phyloP scores from a whole-genome alignment of 805 yeast genomes.

The Ogataea wickerhamii region DNA sequence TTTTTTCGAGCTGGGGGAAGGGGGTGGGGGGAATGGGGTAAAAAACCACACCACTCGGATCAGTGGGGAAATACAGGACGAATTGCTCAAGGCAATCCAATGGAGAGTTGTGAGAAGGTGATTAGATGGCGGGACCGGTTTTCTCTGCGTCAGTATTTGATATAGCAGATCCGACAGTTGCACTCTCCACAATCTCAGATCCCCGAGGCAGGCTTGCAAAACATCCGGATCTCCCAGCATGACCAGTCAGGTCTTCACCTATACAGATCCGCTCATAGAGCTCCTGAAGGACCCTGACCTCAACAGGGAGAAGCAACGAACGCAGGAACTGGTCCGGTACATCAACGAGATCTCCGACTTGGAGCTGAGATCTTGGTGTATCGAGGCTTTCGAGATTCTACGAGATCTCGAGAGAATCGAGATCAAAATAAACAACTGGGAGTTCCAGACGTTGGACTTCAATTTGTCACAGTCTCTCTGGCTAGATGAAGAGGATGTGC shows the following conservation, averaged over 20 bases:
- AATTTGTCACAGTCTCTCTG: constrained; percentile 34
- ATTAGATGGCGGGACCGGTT: too few relatives aligned
- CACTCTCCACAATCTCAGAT: too few relatives aligned
- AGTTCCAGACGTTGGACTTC: constrained; percentile 49
- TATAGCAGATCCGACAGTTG: too few relatives aligned
- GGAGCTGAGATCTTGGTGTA: constrained; percentile 46
- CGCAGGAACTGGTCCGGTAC: constrained; percentile 37
- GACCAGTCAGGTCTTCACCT: constrained; percentile 30
- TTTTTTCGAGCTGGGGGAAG: too few relatives aligned
- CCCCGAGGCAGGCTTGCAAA: too few relatives aligned
- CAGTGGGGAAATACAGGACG: too few relatives aligned
- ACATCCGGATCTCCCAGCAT: too few relatives aligned
- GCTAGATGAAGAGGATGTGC: constrained; percentile 19
- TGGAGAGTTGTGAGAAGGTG: too few relatives aligned
- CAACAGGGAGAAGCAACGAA: constrained; percentile 37
- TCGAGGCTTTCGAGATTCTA: constrained; percentile 42
- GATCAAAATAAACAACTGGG: constrained; percentile 49
- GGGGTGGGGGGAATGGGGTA: too few relatives aligned
- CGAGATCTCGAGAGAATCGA: constrained; percentile 50
- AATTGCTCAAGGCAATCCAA: too few relatives aligned
- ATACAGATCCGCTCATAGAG: constrained; percentile 45
- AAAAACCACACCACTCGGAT: too few relatives aligned
- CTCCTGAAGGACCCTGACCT: constrained; percentile 48
- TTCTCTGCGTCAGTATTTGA: too few relatives aligned
- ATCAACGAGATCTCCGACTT: constrained; percentile 45